Evolutionary conservation across 768 basidiomycete species (phyloP), one percentile per base, ranked within the genome.

Genomic region (Pulveroboletus sp.): DNA sequence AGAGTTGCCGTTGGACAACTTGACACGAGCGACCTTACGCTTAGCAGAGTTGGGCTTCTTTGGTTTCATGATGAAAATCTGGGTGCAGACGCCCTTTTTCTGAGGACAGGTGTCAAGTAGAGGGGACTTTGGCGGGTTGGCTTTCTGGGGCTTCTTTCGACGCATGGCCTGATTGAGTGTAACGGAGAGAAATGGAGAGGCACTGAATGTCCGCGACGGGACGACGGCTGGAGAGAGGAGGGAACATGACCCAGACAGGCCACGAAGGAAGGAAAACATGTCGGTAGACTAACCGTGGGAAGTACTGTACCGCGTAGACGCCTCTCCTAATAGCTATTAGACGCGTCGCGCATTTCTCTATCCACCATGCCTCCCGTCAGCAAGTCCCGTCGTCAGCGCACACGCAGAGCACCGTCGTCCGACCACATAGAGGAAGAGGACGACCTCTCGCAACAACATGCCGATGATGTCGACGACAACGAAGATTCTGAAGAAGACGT

Each of bases 1-100:
- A 36, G 83, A 85, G 67, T 88, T 85, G 43, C 96, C 96, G 12
- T 85, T 93, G 19, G 85, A 80, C 48, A 99, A 76, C 73, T 95
- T 95, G 58, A 99, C 85, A 60, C 90, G 80, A 37, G 93, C 93
- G 49, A 98, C 91, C 73, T 97, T 98, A 53, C 96, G 90, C 64
- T 96, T 93, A 31, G 94, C 94, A 11, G 95, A 98, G 70, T 99
- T 99, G 55, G 96, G 96, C 65, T 99, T 99, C 76, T 93, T 96
- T 20, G 96, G 96, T 60, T 84, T 89, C 56, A 79, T 81, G 45
- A 83, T 89, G 58, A 84, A 81, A 34, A 92, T 76, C 55, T 84
- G 82, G 34, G 86, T 81, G 67, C 90, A 90, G 52, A 99, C 93
- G 40, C 90, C 96, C 64, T 96, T 96, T 61, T 83, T 81, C 72